Percentiles rank a stretch among this genome's conserved stretches.
Evolutionary conservation across 192 early-diverging fungal species (phyloP).

Genomic region (Mortierella antarctica): DNA sequence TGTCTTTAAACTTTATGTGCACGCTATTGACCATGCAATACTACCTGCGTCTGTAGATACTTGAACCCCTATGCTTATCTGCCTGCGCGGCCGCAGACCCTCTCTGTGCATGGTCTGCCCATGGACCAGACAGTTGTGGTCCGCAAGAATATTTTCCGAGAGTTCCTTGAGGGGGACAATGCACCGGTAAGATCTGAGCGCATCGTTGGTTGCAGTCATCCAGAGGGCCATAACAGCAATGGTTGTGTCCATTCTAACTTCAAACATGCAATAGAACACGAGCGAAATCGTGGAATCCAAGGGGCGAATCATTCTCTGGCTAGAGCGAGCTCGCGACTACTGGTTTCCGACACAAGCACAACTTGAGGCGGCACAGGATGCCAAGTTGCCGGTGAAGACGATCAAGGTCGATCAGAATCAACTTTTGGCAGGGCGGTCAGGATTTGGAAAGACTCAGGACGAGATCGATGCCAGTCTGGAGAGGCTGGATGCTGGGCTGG

Average conservation of each 20-base stretch:
- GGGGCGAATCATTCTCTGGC: constrained; percentile 23
- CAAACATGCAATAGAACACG: constrained; percentile 10
- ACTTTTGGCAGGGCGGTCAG: constrained; percentile 1
- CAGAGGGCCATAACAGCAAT: not conserved
- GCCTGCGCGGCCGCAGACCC: constrained; percentile 36
- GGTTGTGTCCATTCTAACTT: not conserved
- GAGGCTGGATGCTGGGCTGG: constrained; percentile 35
- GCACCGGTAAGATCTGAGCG: constrained; percentile 14
- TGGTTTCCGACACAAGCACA: constrained; percentile 46
- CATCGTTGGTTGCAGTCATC: not conserved
- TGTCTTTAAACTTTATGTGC: not conserved
- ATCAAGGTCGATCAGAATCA: constrained; percentile 8
- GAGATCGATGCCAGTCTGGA: constrained; percentile 45
- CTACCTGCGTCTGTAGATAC: constrained; percentile 8
- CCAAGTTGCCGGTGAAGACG: not conserved
- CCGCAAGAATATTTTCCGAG: constrained; percentile 42
- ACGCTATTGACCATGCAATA: constrained; percentile 29
- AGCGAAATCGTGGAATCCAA: constrained; percentile 31
- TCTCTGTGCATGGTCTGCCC: constrained; percentile 23
- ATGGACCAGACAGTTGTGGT: constrained; percentile 26
- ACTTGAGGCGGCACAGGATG: constrained; percentile 16
- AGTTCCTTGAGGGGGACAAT: constrained; percentile 39
- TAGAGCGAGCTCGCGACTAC: constrained; percentile 34
- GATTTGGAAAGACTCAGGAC: constrained; percentile 47
- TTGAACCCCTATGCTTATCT: constrained; percentile 47